Percentiles rank a stretch among this genome's conserved stretches.
phyloP scores from a whole-genome alignment of 2,329 filamentous ascomycete genomes.

The Thielaviopsis ethacetica region DNA sequence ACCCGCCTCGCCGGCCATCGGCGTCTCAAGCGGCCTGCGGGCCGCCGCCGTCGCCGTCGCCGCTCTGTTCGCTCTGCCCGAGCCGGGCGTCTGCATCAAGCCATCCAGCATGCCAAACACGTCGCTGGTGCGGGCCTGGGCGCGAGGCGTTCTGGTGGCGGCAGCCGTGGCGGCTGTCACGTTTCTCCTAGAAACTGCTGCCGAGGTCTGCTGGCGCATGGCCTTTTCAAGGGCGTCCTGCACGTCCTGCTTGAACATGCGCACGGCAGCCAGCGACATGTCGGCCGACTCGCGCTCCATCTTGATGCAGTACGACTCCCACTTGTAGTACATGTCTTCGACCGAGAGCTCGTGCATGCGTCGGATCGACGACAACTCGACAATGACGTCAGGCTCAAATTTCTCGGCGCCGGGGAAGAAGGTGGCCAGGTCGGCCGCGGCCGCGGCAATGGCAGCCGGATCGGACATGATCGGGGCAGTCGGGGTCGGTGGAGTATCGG shows the following conservation, averaged over 20 bases:
- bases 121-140: constrained; percentile 40
- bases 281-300: constrained; percentile 68
- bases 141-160: constrained; percentile 44
- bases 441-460: constrained; percentile 1
- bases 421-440: constrained; percentile 24
- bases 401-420: constrained; percentile 39
- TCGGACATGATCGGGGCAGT: constrained; percentile 3
- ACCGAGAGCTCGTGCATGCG: constrained; percentile 63
- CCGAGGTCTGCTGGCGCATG: constrained; percentile 30
- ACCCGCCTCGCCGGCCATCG: constrained; percentile 26
- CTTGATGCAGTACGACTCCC: constrained; percentile 95
- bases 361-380: constrained; percentile 73
- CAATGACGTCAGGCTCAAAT: constrained; percentile 60
- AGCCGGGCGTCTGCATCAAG: constrained; percentile 41
- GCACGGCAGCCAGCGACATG: constrained; percentile 48
- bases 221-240: constrained; percentile 71
- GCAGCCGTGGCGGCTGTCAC: constrained; percentile 50
- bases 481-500: neutral
- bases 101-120: constrained; percentile 74
- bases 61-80: constrained; percentile 16
- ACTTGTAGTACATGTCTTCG: constrained; percentile 93
- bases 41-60: neutral
- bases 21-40: constrained; percentile 25
- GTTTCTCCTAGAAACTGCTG: constrained; percentile 27
- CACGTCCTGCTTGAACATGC: constrained; percentile 71